Conservation (phyloP, 2,329 filamentous ascomycete genomes). For the Aureobasidium sp. region DNA sequence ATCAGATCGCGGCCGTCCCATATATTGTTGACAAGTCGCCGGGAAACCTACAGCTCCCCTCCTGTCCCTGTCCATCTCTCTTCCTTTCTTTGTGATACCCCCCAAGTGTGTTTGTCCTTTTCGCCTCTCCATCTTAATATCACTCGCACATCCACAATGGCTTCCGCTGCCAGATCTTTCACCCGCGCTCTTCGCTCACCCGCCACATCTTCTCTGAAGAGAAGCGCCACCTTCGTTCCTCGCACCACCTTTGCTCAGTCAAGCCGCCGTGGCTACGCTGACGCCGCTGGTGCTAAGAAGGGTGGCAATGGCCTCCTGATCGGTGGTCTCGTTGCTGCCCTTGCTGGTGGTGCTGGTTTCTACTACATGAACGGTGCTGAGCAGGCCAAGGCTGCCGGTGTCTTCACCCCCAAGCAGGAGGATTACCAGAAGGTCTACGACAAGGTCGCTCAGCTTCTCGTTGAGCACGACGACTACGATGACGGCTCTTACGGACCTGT, state of each 20-base stretch:
- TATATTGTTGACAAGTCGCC: conserved; percentile 13
- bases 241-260: conserved; percentile 67
- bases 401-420: conserved; percentile 67
- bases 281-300: conserved; percentile 31
- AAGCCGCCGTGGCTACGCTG: conserved; percentile 73
- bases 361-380: conserved; percentile 53
- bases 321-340: conserved; percentile 53
- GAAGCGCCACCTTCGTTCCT: conserved; percentile 45
- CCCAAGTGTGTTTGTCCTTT: not conserved
- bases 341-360: conserved; percentile 59
- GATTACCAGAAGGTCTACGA: conserved; percentile 97
- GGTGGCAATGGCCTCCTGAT: conserved; percentile 45
- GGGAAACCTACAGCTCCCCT: not conserved
- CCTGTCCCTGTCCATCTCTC: not conserved
- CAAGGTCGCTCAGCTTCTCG: conserved; percentile 68
- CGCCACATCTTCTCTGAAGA: conserved; percentile 46
- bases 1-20: conserved; percentile 7
- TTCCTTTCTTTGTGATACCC: conserved; percentile 15
- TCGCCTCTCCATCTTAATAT: not conserved
- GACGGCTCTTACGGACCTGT: conserved; percentile 95
- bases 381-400: conserved; percentile 23
- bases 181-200: conserved; percentile 38
- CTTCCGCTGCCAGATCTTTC: conserved; percentile 32
- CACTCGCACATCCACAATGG: conserved; percentile 26
- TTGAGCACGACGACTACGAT: conserved; percentile 91